These are phyloP conservation scores for Helicostylum pulchrum DNA, from an alignment of 192 early-diverging fungal genomes.

Conservation along the genomic window DNA sequence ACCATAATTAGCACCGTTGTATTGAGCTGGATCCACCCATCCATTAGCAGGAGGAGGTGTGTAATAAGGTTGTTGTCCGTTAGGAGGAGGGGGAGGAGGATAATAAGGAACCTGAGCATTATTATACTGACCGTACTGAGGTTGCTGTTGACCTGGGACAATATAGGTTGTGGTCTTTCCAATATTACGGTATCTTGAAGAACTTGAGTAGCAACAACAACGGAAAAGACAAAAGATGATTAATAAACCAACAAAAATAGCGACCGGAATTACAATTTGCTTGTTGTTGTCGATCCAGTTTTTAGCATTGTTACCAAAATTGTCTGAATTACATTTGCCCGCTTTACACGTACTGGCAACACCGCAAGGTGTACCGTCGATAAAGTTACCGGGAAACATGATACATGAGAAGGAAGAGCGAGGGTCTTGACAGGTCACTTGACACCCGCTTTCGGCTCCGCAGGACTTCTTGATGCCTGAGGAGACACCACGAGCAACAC, in stretches of 20 bases:
- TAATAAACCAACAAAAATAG: constrained; percentile 34
- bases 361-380: constrained; percentile 75
- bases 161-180: not conserved
- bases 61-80: not conserved
- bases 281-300: constrained; percentile 47
- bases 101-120: not conserved
- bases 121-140: not conserved
- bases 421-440: not conserved
- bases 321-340: constrained; percentile 44
- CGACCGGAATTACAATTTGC: constrained; percentile 44
- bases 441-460: constrained; percentile 31
- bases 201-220: constrained; percentile 15
- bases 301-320: constrained; percentile 33
- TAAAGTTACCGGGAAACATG: constrained; percentile 60
- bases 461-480: constrained; percentile 61
- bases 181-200: constrained; percentile 2
- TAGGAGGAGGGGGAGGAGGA: not conserved
- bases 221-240: constrained; percentile 32
- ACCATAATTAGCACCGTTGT: not conserved
- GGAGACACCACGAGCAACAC: constrained; percentile 54
- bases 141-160: not conserved
- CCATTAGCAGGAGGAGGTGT: not conserved
- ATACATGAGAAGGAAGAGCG: constrained; percentile 34
- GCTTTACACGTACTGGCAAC: constrained; percentile 60
- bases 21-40: not conserved